Conservation (phyloP, 805 yeast species). For the Danielia reshetovae region DNA sequence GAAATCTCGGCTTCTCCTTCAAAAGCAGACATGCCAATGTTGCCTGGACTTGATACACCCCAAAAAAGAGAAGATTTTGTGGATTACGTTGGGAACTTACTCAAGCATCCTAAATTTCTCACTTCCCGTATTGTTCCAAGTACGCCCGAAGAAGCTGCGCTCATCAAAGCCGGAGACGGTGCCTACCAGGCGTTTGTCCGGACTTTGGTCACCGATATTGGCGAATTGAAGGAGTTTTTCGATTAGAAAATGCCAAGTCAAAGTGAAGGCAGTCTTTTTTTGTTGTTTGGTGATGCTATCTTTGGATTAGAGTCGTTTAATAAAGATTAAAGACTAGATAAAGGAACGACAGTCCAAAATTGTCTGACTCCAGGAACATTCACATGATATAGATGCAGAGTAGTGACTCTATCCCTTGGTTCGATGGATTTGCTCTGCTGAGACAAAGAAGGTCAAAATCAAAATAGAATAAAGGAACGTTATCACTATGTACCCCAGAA, state of each 20-base stretch:
- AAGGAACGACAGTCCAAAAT: too few species aligned
- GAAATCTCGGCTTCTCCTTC: slow-evolving; percentile 33
- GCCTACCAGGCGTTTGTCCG: slow-evolving; percentile 34
- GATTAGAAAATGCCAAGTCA: slow-evolving; percentile 1
- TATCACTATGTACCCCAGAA: too few species aligned
- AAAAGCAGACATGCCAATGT: slow-evolving; percentile 29
- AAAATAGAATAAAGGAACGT: too few species aligned
- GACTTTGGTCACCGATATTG: slow-evolving; percentile 46
- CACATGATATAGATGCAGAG: too few species aligned
- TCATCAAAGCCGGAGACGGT: slow-evolving; percentile 46
- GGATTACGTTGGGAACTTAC: slow-evolving; percentile 61
- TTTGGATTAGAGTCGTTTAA: too few species aligned
- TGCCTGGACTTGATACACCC: slow-evolving; percentile 59
- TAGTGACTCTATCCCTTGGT: too few species aligned
- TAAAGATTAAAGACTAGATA: too few species aligned
- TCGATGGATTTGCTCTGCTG: too few species aligned
- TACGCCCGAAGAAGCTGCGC: slow-evolving; percentile 59
- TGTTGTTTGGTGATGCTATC: too few species aligned
- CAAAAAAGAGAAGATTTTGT: slow-evolving; percentile 57
- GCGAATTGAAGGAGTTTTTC: slow-evolving; percentile 47
- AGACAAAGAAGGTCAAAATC: too few species aligned
- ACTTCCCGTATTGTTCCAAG: slow-evolving; percentile 64
- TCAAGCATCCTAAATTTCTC: slow-evolving; percentile 84
- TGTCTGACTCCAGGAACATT: too few species aligned
- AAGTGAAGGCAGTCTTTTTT: too few species aligned